Base-by-base conservation (phyloP, 192 early-diverging fungal species). In the Linnemannia exigua region DNA sequence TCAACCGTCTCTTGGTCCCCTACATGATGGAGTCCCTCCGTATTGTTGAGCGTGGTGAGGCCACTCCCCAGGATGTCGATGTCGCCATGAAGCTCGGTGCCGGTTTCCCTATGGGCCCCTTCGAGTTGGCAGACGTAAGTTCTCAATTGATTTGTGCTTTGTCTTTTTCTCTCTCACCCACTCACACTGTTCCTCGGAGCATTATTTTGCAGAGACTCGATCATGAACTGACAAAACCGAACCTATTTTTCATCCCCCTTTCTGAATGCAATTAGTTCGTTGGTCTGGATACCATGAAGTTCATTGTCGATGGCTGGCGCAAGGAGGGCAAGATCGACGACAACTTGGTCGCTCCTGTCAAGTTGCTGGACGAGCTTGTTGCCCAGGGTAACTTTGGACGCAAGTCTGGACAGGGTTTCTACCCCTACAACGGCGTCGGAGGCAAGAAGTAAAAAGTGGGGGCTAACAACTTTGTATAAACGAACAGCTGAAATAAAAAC, bases 41-140 rank as follows among this genome's bases (percentile, higher is more conserved):
- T 28, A 89, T 99, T 50, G 90, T 97, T 58, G 97, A 98, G 88
- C 95, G 97, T 80, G 96, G 93, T 33, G 98, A 96, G 51, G 97
- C 97, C 1, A 90, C 93, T 63, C 88, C 92, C 58, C 84, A 94
- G 75, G 98, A 99, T 84, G 94, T 99, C 37, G 98, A 99, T 81
- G 94, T 92, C 54, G 98, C 97, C 46, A 99, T 99, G 98, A 98
- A 98, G 90, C 93, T 98, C 75, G 98, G 98, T 69, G 97, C 97
- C 46, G 98, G 98, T 38, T 96, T 97, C 89, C 97, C 97, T 25
- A 97, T 98, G 97, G 98, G 98, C 35, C 97, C 98, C 19, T 94
- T 95, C 76, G 95, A 95, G 86, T 90, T 96, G 70, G 90, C 92
- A 58, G 96, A 96, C 79, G 93, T 95, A 90, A 71, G 90, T 92